Evolutionary conservation across 73 alveolate species (phyloP), one percentile per base, ranked within the genome.

Genomic region (Paramecium bursaria): DNA sequence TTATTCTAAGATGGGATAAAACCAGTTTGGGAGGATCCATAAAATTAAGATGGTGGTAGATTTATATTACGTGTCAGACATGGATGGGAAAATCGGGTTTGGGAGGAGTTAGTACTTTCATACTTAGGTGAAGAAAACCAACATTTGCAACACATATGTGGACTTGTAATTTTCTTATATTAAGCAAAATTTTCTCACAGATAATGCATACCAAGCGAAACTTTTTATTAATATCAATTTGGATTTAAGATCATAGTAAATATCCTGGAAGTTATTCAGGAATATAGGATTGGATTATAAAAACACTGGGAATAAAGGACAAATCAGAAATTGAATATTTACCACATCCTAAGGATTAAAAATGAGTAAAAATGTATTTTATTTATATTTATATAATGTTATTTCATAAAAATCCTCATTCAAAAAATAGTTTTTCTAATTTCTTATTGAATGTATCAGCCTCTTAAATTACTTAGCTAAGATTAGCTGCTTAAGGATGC

Each of bases 1-100:
- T 44, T 93, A 91, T 93, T 93, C 75, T 86, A 86, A 74, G 94
- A 93, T 7, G 93, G 89, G 3, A 87, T 93, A 17, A 86, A 91
- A 74, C 98, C 96, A 1, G 86, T 89, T 87, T 93, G 98, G 98
- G 98, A 93, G 86, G 98, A 93, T 61, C 96, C 92, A 75, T 91
- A 89, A 33, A 93, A 93, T 77, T 91, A 88, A 85, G 54, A 79
- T 77, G 98, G 98, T 25, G 98, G 96, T 0, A 88, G 95, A 89
- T 88, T 91, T 86, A 85, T 86, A 49, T 75, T 93, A n/a, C 60
- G 93, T 86, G 61, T 93, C 46, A 92, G 77, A 60, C 73, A 89
- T 55, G 98, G 94, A 10, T 88, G 42, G 50, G 90, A 94, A 10
- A 93, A 92, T 77, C 74, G 86, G 49, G 88, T 93, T 61, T 93